Conservation (phyloP, 179 eudicot genomes). For the Beta macrorhiza region DNA sequence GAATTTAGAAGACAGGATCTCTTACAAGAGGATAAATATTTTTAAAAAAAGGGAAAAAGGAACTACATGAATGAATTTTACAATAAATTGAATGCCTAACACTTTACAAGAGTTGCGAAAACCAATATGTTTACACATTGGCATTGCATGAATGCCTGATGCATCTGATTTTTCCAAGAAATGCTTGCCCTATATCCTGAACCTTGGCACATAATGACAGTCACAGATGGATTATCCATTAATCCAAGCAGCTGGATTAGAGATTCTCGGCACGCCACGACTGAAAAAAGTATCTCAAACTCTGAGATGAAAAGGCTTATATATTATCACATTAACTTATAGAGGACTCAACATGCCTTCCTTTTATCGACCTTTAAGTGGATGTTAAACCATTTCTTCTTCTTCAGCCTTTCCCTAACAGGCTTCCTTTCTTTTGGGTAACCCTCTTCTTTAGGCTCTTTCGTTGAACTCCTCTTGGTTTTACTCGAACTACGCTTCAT, state of each 20-base stretch:
- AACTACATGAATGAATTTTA: constrained; percentile 34
- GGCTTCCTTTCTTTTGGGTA: constrained; percentile 55
- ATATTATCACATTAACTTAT: not conserved
- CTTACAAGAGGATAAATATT: not conserved
- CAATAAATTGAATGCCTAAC: constrained; percentile 32
- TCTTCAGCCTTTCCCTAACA: constrained; percentile 60
- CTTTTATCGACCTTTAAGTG: constrained; percentile 71
- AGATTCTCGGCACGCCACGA: not conserved
- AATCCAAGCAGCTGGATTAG: constrained; percentile 35
- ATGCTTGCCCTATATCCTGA: constrained; percentile 9
- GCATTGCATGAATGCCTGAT: constrained; percentile 15
- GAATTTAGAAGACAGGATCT: constrained; percentile 2
- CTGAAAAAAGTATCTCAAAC: not conserved
- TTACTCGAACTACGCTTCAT: constrained; percentile 61
- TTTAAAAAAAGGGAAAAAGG: not conserved
- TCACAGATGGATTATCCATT: not conserved
- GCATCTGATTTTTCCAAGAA: constrained; percentile 10
- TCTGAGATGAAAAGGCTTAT: not conserved
- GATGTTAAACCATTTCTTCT: constrained; percentile 85
- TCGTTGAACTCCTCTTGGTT: constrained; percentile 46
- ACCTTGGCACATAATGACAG: constrained; percentile 18
- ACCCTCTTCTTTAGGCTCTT: constrained; percentile 63
- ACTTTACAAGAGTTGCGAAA: constrained; percentile 32
- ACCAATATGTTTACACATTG: constrained; percentile 15
- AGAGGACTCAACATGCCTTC: constrained; percentile 56